A percentile compares a stretch with the other conserved stretches of the same genome.
phyloP scores from a whole-genome alignment of 2,329 filamentous ascomycete genomes.

The Penicillium aurantiogriseum region DNA sequence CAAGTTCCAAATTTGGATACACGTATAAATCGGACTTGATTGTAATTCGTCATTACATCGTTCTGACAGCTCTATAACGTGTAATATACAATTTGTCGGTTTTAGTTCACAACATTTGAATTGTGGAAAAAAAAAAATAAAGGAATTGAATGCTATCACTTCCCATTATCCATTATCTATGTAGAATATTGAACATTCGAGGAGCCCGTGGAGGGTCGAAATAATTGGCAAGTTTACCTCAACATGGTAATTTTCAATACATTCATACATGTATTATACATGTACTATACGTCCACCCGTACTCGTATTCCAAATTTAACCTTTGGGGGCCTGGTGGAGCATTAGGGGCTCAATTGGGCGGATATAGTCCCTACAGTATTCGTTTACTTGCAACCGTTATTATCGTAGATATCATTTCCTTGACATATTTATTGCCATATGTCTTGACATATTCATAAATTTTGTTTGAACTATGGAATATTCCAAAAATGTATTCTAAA shows the following conservation, averaged over 20 bases:
- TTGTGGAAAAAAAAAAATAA: no score
- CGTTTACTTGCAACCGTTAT: background rate
- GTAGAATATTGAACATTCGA: no score
- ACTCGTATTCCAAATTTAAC: background rate
- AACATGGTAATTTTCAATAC: no score
- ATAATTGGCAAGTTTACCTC: no score
- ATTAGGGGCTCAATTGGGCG: background rate
- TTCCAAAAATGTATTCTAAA: background rate
- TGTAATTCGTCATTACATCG: background rate
- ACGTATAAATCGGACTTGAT: background rate
- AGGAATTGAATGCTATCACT: no score
- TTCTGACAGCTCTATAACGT: background rate
- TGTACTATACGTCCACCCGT: background rate
- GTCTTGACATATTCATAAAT: background rate
- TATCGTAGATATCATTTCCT: background rate
- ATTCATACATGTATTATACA: no score
- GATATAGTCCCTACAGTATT: background rate
- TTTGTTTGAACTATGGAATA: background rate
- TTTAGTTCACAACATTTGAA: no score
- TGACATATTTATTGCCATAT: no score
- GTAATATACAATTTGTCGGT: background rate
- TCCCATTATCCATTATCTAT: no score
- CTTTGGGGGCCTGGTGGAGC: no score
- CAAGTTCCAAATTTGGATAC: background rate
- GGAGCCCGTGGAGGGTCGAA: no score